These are phyloP conservation scores for Andrographis paniculata DNA, from an alignment of 305 asterid species.

Conservation along the genomic window DNA sequence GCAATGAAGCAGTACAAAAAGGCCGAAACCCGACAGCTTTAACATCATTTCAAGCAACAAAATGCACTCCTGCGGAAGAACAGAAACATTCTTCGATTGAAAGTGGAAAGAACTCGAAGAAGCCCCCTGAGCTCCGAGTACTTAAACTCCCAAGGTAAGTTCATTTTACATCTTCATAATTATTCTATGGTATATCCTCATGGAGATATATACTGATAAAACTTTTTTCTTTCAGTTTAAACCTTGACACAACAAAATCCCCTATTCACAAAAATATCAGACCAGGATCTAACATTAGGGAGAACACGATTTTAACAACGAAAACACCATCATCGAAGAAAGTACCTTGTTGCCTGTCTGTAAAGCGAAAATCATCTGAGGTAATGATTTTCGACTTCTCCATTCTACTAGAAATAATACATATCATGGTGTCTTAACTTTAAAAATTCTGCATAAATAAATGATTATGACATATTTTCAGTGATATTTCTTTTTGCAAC, in stretches of 20 bases:
- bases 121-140: conserved; percentile 29
- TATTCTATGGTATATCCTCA: conserved; percentile 7
- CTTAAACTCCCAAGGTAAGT: conserved; percentile 46
- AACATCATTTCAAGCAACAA: conserved; percentile 27
- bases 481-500: conserved; percentile 23
- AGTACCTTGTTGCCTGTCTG: conserved; percentile 29
- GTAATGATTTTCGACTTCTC: conserved; percentile 25
- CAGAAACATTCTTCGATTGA: conserved; percentile 29
- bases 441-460: not conserved
- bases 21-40: conserved; percentile 24
- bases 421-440: conserved; percentile 1
- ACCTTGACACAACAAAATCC: conserved; percentile 29
- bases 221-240: conserved; percentile 37
- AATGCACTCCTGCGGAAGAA: conserved; percentile 21
- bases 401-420: conserved; percentile 8
- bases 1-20: conserved; percentile 27
- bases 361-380: conserved; percentile 61
- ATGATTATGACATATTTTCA: conserved; percentile 2
- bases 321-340: conserved; percentile 29
- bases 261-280: conserved; percentile 27
- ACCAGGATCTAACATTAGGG: conserved; percentile 26
- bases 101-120: conserved; percentile 28
- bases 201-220: conserved; percentile 1
- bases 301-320: not conserved
- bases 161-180: not conserved